A percentile compares a stretch with the other conserved stretches of the same genome.
Conservation (phyloP, 2,329 filamentous ascomycete genomes). For the Ophiostoma tasmaniense region DNA sequence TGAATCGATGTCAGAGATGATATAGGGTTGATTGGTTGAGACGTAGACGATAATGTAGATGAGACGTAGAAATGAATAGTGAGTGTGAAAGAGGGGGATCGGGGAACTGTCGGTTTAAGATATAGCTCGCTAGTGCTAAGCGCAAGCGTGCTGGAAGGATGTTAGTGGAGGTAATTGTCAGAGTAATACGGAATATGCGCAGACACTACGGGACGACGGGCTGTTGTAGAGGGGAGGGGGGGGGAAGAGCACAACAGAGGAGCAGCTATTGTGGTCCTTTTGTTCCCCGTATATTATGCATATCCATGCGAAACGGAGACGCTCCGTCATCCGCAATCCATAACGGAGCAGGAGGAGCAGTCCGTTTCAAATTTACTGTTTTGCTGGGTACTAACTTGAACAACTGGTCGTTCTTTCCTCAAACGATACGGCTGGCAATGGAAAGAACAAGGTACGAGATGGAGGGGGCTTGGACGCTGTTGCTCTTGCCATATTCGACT, state of each 20-base stretch:
- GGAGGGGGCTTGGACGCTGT: background rate
- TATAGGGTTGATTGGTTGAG: background rate
- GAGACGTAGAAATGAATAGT: background rate
- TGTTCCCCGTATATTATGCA: background rate
- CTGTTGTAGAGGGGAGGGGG: background rate
- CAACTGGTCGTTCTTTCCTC: background rate
- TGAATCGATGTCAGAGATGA: background rate
- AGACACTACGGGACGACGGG: background rate
- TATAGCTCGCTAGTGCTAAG: background rate
- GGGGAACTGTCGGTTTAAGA: background rate
- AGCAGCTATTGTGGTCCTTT: background rate
- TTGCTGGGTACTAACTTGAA: background rate
- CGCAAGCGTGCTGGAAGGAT: background rate
- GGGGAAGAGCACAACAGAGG: background rate
- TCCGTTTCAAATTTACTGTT: background rate
- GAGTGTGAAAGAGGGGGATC: background rate
- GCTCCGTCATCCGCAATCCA: background rate
- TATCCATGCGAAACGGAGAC: background rate
- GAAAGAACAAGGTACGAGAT: background rate
- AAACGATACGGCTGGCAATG: background rate
- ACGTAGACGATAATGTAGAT: background rate
- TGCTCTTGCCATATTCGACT: background rate
- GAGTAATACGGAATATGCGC: background rate
- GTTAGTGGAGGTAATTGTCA: background rate
- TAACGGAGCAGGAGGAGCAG: background rate